Base-by-base conservation (phyloP, 164 flowering plant species). In the Tetrastigma voinierianum region DNA sequence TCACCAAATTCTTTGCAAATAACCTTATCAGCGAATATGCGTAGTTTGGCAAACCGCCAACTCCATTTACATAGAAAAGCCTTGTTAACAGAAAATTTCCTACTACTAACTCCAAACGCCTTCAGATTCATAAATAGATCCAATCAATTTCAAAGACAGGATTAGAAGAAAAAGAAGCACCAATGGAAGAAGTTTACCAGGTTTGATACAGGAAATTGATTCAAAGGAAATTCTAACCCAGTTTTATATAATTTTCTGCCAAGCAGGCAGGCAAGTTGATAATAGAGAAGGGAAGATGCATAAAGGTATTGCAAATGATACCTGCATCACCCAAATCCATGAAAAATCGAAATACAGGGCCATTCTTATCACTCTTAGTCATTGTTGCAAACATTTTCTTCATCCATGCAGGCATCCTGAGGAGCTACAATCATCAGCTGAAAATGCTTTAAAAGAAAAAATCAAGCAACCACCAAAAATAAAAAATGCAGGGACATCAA, bases 281-380 rank as follows among this genome's bases (percentile, higher is more conserved):
- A 20, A 7, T 2, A n/a, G 44, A 20, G 19, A 66, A 9, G 25
- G 46, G 9, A 49, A 46, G 21, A 44, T 14, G 23, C 12, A 62
- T 40, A 44, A 2, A 64, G 67, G 2, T 4, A 53, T 32, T 40
- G 14, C 1, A 49, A 19, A 40, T 12, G 67, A 45, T 73, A 95
- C 98, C 98, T 76, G 98, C 97, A 78, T 95, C 98, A 13, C 97
- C 91, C 63, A 90, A 72, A 78, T 95, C 98, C 89, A 91, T 83
- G 76, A 95, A 95, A 71, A 95, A 95, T 9, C 96, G 96, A 69
- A 95, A 95, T 18, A 95, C 87, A 46, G 96, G 98, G 46, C 86
- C 90, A 67, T 85, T 81, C 73, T 83, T 84, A 64, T 87, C 87
- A 70, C 84, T 87, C 78, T 85, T 89, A 10, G 77, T 83, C 40